These are phyloP conservation scores for Acer campestre DNA, from an alignment of 345 rosid genomes.

Conservation along the genomic window DNA sequence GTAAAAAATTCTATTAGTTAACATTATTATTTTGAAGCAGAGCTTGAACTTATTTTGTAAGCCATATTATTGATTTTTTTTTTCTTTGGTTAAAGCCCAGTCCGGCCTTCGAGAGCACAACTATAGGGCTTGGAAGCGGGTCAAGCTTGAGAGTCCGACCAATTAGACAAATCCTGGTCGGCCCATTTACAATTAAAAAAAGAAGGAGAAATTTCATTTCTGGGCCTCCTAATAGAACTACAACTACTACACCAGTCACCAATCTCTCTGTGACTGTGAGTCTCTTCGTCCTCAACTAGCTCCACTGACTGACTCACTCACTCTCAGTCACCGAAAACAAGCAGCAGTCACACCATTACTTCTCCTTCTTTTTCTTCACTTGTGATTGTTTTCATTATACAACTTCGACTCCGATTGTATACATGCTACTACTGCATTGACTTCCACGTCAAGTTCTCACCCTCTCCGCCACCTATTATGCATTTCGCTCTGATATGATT, in stretches of 20 bases:
- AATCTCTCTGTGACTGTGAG: background rate
- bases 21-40: no score
- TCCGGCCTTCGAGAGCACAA: no score
- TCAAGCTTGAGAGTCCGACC: no score
- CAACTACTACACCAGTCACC: background rate
- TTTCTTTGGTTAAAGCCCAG: no score
- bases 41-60: no score
- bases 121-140: no score
- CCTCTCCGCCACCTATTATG: slow-evolving; percentile 38
- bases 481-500: slow-evolving; percentile 66
- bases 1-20: no score
- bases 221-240: slow-evolving; percentile 1
- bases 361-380: background rate
- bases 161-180: no score
- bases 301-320: background rate
- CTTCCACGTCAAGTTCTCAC: background rate
- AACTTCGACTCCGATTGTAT: background rate
- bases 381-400: background rate
- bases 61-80: no score
- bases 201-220: background rate
- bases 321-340: background rate
- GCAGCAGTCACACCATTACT: background rate
- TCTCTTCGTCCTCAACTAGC: background rate
- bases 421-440: background rate
- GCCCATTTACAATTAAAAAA: background rate